Evolutionary conservation across 73 alveolate species (phyloP), one percentile per base, ranked within the genome.

Genomic region (Uronychia binucleata): DNA sequence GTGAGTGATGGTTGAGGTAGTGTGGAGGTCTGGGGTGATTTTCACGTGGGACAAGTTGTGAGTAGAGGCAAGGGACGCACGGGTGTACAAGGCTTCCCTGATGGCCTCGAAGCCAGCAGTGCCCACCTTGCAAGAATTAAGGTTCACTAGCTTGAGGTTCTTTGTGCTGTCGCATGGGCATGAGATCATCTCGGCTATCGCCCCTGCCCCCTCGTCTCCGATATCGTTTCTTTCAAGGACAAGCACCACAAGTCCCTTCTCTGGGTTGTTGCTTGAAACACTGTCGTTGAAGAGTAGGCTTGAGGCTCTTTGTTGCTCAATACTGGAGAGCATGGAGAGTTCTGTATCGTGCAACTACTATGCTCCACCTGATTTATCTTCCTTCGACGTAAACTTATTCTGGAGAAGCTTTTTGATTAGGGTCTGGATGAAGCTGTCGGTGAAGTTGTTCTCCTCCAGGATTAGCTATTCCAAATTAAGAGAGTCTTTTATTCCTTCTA

Each of bases 201-300:
- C 91, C 30, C 1, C n/a, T 0, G 86, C 86, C 8, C 86, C 91
- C 30, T 59, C 26, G 46, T 85, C 91, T 29, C 91, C 86, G 8
- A 85, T 85, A 26, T 76, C 30, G 34, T 85, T 85, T 25, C 81
- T 76, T 34, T 46, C 84, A 19, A 83, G 59, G 25, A 82, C 74
- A n/a, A 83, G 26, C 1, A 34, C 29, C 1, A 35, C 5, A 26
- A 33, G 30, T 14, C 90, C 90, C 26, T 26, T 67, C 26, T 67
- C 34, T 11, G 79, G 33, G 1, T 5, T 11, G 30, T 1, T 28
- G 11, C 33, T 57, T 1, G 57, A 75, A 0, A 58, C 75, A 32
- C 34, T 59, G 0, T 25, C 33, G 8, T 29, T 31, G 26, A 81
- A 19, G 30, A 81, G 26, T 11, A 79, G 75, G 26, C 33, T 29